Evolutionary conservation across 1,284 basidiomycete species (phyloP), one percentile per base, ranked within the genome.

Genomic region (Anthracocystis setariae): DNA sequence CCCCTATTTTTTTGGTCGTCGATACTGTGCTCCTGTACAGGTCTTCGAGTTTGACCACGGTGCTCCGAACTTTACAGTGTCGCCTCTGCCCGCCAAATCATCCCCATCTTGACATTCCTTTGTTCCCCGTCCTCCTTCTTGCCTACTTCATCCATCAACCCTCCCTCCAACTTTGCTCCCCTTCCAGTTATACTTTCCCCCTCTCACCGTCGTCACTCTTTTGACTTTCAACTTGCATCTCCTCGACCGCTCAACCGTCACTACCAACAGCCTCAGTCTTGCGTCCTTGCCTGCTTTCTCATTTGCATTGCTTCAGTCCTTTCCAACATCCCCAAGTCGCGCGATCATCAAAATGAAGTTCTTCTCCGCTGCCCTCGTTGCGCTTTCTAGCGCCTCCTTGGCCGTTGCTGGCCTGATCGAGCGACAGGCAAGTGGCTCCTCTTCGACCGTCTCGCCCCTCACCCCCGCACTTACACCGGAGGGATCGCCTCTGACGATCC

Each of bases 171-270:
- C 23, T 40, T 27, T 27, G 25, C 24, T 37, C 32, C 48, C 18
- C 18, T 9, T 23, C 21, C 40, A 12, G 12, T 10, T 20, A 8
- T 20, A 24, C 3, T 25, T 24, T 33, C 23, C 3, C 42, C 20
- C 27, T 48, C 58, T 45, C 54, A 58, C 65, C 54, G 23, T 62
- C 50, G 65, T 68, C 65, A 68, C 58, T 68, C 65, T 62, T 68
- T 68, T 62, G 50, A 53, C 46, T 38, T 29, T 23, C 45, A 15
- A 38, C 10, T 50, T 18, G 25, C 52, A 42, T 17, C 42, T 35
- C 39, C 35, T 46, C 42, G 9, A 27, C 20, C 3, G 2, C 40
- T 42, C 40, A 20, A 23, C 20, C 23, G 3, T 23, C n/a, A 17
- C 15, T 13, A 5, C 35, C 35, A 37, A 37, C 13, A 37, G 8